Conservation (phyloP, 768 basidiomycete genomes). For the Phaeotremella skinneri region DNA sequence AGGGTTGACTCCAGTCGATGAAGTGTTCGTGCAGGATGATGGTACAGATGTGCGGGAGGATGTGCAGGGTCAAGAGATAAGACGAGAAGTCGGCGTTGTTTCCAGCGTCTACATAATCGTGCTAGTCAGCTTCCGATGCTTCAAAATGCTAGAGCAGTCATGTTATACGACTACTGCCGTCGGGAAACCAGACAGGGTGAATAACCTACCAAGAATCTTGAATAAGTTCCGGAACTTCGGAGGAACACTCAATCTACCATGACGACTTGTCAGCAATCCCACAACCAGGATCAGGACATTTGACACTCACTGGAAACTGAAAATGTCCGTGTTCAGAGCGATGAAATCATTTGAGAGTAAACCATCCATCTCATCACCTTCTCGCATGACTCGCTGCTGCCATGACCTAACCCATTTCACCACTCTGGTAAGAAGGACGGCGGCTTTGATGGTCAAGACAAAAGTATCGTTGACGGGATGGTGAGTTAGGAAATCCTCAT, state of each 20-base stretch:
- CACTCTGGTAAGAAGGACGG: conserved; percentile 15
- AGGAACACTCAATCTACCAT: conserved; percentile 4
- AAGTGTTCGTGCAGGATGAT: conserved; percentile 36
- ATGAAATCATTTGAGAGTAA: conserved; percentile 14
- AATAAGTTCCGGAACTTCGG: not conserved
- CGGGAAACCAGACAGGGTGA: not conserved
- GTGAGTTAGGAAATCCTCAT: not conserved
- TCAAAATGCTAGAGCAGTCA: too few species aligned
- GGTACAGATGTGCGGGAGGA: conserved; percentile 35
- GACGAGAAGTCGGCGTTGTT: not conserved
- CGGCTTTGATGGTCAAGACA: conserved; percentile 32
- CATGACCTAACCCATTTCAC: conserved; percentile 27
- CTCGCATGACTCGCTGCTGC: conserved; percentile 27
- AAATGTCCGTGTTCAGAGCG: conserved; percentile 22
- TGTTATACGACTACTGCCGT: not conserved
- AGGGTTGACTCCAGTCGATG: conserved; percentile 10
- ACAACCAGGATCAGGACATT: not conserved
- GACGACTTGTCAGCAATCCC: too few species aligned
- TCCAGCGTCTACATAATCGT: not conserved
- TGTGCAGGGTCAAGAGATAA: conserved; percentile 18
- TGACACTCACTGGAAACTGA: conserved; percentile 31
- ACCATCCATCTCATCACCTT: conserved; percentile 24
- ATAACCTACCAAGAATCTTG: not conserved
- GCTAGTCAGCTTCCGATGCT: too few species aligned
- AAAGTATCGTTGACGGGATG: conserved; percentile 38